phyloP scores from a whole-genome alignment of 345 rosid genomes.

The Euphorbia tirucalli region DNA sequence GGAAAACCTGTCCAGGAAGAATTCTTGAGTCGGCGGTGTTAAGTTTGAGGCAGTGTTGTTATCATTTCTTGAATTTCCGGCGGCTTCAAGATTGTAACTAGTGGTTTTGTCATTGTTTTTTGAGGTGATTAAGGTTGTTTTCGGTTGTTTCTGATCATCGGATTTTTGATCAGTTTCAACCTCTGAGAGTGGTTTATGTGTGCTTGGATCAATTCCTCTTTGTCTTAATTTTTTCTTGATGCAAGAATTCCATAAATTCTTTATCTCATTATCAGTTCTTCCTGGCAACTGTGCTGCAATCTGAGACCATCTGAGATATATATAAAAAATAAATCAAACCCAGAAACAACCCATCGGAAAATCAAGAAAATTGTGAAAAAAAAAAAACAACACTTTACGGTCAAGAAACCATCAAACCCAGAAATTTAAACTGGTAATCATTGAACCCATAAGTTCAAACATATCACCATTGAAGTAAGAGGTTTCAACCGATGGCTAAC shows the following conservation, averaged over 20 bases:
- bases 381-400: too few relatives aligned
- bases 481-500: too few relatives aligned
- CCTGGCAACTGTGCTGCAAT: slow-evolving; percentile 34
- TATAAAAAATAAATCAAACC: too few relatives aligned
- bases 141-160: slow-evolving; percentile 27
- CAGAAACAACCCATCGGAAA: too few relatives aligned
- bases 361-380: background rate
- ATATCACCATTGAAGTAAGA: too few relatives aligned
- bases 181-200: slow-evolving; percentile 41
- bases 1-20: slow-evolving; percentile 43
- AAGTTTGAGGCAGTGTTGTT: slow-evolving; percentile 1
- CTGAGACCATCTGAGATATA: slow-evolving; percentile 34
- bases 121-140: slow-evolving; percentile 2
- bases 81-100: slow-evolving; percentile 17
- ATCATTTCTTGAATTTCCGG: slow-evolving; percentile 20
- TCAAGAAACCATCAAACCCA: too few relatives aligned
- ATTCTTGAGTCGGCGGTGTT: slow-evolving; percentile 40
- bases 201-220: slow-evolving; percentile 30
- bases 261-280: slow-evolving; percentile 32
- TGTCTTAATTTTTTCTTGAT: slow-evolving; percentile 32
- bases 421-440: too few relatives aligned
- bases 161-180: slow-evolving; percentile 31
- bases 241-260: slow-evolving; percentile 33
- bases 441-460: too few relatives aligned
- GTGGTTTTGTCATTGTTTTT: slow-evolving; percentile 22